Conservation (phyloP, 306 rosid species). For the Ormosia emarginata region DNA sequence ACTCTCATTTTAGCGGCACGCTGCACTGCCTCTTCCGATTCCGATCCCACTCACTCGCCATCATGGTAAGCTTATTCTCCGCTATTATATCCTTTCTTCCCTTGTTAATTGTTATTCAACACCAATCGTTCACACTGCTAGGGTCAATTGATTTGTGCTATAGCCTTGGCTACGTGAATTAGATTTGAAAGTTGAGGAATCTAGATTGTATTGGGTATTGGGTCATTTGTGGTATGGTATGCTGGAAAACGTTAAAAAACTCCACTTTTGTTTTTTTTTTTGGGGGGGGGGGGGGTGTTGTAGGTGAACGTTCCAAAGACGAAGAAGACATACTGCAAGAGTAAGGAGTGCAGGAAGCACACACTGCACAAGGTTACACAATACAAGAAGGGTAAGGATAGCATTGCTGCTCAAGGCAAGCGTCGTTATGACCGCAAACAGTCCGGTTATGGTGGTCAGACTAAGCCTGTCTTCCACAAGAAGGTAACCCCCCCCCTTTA, state of each 20-base stretch:
- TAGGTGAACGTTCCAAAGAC: constrained; percentile 64
- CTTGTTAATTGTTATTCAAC: neutral
- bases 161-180: neutral
- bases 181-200: neutral
- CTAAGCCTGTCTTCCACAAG: constrained; percentile 61
- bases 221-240: neutral
- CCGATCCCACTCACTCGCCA: neutral
- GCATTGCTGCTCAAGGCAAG: constrained; percentile 53
- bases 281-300: too few relatives aligned
- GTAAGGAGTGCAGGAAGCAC: constrained; percentile 54
- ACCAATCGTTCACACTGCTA: neutral
- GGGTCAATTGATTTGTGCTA: neutral
- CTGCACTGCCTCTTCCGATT: constrained; percentile 3
- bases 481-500: constrained; percentile 18
- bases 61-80: constrained; percentile 23
- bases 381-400: constrained; percentile 57
- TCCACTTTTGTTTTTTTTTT: neutral
- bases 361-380: constrained; percentile 55
- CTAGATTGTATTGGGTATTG: neutral
- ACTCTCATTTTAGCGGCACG: constrained; percentile 20
- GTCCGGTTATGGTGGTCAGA: constrained; percentile 60
- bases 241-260: neutral
- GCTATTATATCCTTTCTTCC: neutral
- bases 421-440: constrained; percentile 59
- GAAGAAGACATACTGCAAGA: constrained; percentile 61